Conservation (phyloP, 495 filamentous ascomycete genomes). For the Aspergillus hancockii region DNA sequence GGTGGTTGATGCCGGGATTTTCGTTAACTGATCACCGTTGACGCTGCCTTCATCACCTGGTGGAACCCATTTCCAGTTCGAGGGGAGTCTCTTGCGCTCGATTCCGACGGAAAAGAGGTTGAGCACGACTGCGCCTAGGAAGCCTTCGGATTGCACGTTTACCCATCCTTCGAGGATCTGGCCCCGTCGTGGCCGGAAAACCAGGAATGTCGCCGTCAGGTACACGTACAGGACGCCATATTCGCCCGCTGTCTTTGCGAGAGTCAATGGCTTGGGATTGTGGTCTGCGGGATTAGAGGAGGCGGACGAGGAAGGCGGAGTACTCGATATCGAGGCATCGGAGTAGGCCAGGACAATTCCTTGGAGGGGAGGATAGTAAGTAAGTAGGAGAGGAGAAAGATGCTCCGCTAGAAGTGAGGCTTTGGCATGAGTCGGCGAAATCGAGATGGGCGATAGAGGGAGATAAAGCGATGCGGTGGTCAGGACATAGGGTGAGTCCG, state of each 20-base stretch:
- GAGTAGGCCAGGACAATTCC: constrained; percentile 73
- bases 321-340: constrained; percentile 54
- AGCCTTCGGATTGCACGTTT: constrained; percentile 71
- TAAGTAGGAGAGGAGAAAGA: constrained; percentile 73
- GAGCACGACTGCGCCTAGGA: constrained; percentile 68
- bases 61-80: constrained; percentile 64
- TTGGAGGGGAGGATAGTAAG: constrained; percentile 69
- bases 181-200: constrained; percentile 64
- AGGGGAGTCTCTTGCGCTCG: constrained; percentile 63
- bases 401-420: constrained; percentile 71
- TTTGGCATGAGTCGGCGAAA: constrained; percentile 62
- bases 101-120: constrained; percentile 78
- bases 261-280: constrained; percentile 45
- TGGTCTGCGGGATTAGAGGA: constrained; percentile 30
- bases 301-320: constrained; percentile 28
- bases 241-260: constrained; percentile 61
- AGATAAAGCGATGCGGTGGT: constrained; percentile 69
- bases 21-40: constrained; percentile 11
- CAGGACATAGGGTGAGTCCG: constrained; percentile 58
- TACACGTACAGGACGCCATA: constrained; percentile 70
- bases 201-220: constrained; percentile 70
- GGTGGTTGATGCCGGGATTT: constrained; percentile 12
- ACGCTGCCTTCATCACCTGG: constrained; percentile 37
- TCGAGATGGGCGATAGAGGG: constrained; percentile 67
- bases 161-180: constrained; percentile 64